Base-by-base conservation (phyloP, 176 grass and related monocot genomes). In the Paspalum notatum region DNA sequence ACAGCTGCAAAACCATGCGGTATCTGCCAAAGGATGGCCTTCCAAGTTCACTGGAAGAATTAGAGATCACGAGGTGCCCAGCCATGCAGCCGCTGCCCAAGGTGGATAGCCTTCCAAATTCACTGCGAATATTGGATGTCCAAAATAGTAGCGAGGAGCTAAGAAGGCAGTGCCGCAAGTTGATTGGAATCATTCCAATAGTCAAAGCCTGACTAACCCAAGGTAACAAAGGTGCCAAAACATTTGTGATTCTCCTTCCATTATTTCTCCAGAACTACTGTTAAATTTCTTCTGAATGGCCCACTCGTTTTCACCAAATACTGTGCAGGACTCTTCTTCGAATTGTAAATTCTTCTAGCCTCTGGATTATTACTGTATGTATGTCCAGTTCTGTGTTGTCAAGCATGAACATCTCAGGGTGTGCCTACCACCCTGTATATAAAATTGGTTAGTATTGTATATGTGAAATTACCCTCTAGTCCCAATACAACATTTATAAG, bases 81-180 rank as follows among this genome's bases (percentile, higher is more conserved):
- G 32, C 32, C 32, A 32, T 32, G 32, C 32, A 32, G 32, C 32
- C 32, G 32, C 32, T 32, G 32, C 32, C 32, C 32, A 32, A 32
- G 32, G 32, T 32, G 32, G 32, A 32, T 32, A 32, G 32, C 32
- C 32, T 32, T 32, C 32, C 32, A 32, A 32, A 32, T 2, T 32
- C 32, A 32, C 32, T 32, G 2, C 38, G 11, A 10, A 2, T 25
- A 50, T 21, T 80, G 14, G 0, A 16, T n/a, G 55, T 53, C 27
- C 0, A 0, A 26, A 0, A 0, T 13, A 0, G 1, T 20, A 77
- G 24, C 7, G 43, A 61, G 42, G 66, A 61, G 79, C 54, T 81
- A 9, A 82, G 12, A 61, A 61, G 42, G 12, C 54, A 62, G 32
- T 32, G 32, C 32, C 32, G 32, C 32, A 32, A 32, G 32, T 32